phyloP scores from a whole-genome alignment of 1,284 basidiomycete species.

The Trametes pubescens region DNA sequence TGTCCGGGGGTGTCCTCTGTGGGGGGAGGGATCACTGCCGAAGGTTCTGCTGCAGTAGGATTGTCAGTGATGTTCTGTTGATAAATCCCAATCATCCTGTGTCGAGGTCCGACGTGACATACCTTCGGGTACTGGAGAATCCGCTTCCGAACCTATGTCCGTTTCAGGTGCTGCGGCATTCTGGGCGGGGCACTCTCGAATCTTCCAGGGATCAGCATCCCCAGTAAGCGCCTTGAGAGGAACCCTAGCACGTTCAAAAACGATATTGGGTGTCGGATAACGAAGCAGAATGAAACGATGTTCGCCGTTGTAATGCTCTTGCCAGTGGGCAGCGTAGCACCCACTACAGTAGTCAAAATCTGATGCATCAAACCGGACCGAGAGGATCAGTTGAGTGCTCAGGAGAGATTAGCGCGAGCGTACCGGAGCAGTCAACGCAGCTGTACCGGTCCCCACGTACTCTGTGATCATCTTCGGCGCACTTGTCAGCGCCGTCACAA shows the following conservation, averaged over 20 bases:
- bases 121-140: neutral
- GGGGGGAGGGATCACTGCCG: neutral
- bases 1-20: neutral
- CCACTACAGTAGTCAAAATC: slow-evolving; percentile 12
- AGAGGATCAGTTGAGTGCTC: neutral
- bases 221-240: neutral
- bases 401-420: neutral
- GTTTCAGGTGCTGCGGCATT: no score
- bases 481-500: neutral
- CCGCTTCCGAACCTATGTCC: neutral
- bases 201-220: slow-evolving; percentile 1
- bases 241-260: neutral
- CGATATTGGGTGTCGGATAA: neutral
- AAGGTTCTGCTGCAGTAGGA: neutral
- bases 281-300: slow-evolving; percentile 7
- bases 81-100: neutral
- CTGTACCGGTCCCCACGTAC: slow-evolving; percentile 3
- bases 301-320: neutral
- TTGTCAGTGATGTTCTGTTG: neutral
- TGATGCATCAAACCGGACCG: neutral
- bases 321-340: neutral
- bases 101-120: neutral
- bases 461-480: neutral
- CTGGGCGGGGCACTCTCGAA: neutral
- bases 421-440: slow-evolving; percentile 13